These are phyloP conservation scores for Phoma herbarum DNA, from an alignment of 2,329 filamentous ascomycete species.

Conservation along the genomic window DNA sequence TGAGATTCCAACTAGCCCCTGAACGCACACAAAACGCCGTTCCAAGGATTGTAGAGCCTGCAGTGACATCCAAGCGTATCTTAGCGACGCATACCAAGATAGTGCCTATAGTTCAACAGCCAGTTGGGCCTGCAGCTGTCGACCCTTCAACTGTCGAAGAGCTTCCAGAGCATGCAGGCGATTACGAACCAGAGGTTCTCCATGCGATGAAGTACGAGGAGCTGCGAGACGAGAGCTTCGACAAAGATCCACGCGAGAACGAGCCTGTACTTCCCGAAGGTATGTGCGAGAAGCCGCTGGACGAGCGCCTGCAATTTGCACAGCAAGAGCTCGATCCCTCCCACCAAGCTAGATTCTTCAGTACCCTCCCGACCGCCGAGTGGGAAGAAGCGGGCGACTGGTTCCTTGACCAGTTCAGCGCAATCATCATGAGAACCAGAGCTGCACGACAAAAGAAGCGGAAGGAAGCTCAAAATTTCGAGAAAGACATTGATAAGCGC, in stretches of 20 bases:
- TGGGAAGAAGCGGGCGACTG: constrained; percentile 71
- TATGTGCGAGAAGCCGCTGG: constrained; percentile 38
- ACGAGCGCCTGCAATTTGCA: constrained; percentile 41
- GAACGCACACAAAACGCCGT: constrained; percentile 2
- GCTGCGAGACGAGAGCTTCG: constrained; percentile 61
- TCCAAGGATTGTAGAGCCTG: constrained; percentile 9
- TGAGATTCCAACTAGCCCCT: constrained; percentile 3
- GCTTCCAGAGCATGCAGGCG: constrained; percentile 32
- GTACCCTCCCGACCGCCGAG: constrained; percentile 60
- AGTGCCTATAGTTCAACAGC: constrained; percentile 20
- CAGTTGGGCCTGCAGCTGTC: constrained; percentile 15
- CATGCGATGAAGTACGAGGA: constrained; percentile 57
- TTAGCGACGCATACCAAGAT: constrained; percentile 10
- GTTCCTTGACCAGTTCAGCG: constrained; percentile 64
- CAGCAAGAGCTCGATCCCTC: constrained; percentile 34
- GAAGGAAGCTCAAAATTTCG: constrained; percentile 62
- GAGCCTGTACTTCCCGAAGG: constrained; percentile 32
- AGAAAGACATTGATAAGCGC: constrained; percentile 63
- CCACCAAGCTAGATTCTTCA: constrained; percentile 61
- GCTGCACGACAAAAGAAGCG: constrained; percentile 63
- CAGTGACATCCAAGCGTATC: constrained; percentile 4
- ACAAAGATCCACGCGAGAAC: constrained; percentile 45
- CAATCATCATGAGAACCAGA: constrained; percentile 61
- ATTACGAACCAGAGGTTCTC: constrained; percentile 59
- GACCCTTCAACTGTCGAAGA: constrained; percentile 1